phyloP scores from a whole-genome alignment of 495 filamentous ascomycete genomes.

The Talaromyces liani region DNA sequence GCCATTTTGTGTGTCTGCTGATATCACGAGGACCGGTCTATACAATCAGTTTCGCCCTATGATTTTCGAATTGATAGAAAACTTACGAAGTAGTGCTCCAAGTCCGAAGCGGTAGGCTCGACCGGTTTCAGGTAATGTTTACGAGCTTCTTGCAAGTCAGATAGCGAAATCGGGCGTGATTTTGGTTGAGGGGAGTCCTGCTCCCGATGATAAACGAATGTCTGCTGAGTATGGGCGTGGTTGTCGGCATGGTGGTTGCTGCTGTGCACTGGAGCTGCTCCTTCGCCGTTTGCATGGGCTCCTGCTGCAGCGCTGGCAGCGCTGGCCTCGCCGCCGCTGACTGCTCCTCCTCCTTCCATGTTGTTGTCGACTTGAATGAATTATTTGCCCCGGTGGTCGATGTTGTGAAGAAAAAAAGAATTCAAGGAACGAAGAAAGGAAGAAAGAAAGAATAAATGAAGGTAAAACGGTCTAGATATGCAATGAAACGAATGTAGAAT shows the following conservation, averaged over 20 bases:
- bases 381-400: background rate
- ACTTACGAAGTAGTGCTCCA: constrained; percentile 41
- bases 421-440: background rate
- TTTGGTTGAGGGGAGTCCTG: constrained; percentile 16
- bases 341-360: constrained; percentile 10
- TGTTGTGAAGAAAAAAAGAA: background rate
- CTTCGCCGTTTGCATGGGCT: constrained; percentile 8
- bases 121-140: background rate
- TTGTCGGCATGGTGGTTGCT: constrained; percentile 9
- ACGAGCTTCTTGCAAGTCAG: constrained; percentile 27
- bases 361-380: background rate
- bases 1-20: constrained; percentile 73
- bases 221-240: constrained; percentile 12
- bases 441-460: background rate
- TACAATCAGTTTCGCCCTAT: background rate
- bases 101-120: constrained; percentile 12
- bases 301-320: constrained; percentile 11
- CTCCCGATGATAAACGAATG: constrained; percentile 15
- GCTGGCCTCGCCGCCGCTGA: constrained; percentile 11
- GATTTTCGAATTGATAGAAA: background rate
- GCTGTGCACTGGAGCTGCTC: constrained; percentile 20
- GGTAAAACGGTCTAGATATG: background rate
- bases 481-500: constrained; percentile 1
- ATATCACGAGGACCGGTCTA: constrained; percentile 58
- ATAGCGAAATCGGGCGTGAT: constrained; percentile 13